These are phyloP conservation scores for Dianthus caryophyllus DNA, from an alignment of 148 eudicot genomes.

Conservation along the genomic window DNA sequence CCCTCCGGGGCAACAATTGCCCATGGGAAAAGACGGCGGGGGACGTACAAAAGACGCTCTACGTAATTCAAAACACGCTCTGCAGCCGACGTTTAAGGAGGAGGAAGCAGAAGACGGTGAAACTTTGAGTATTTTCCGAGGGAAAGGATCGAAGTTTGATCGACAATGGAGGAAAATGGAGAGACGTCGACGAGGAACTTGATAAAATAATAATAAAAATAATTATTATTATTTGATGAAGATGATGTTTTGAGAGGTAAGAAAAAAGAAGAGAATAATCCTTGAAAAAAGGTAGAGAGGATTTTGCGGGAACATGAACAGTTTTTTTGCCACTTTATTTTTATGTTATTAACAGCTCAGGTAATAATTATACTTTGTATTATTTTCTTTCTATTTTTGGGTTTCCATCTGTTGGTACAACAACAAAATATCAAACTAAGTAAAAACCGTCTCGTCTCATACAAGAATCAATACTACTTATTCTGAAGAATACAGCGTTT, in stretches of 20 bases:
- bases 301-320: constrained; percentile 40
- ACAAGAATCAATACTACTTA: too few species aligned
- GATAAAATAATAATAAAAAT: constrained; percentile 22
- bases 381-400: constrained; percentile 7
- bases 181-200: constrained; percentile 37
- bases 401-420: not conserved
- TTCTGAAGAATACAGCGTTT: not conserved
- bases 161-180: constrained; percentile 5
- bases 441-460: too few species aligned
- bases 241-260: not conserved
- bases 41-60: constrained; percentile 15
- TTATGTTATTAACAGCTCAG: constrained; percentile 15
- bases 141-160: not conserved
- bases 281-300: constrained; percentile 26
- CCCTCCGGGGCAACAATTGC: constrained; percentile 53
- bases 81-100: not conserved
- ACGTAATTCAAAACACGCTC: not conserved
- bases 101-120: constrained; percentile 7
- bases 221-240: constrained; percentile 10
- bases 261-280: not conserved
- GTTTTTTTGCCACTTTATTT: constrained; percentile 13
- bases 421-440: not conserved
- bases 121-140: not conserved
- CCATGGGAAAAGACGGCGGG: constrained; percentile 32
- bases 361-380: not conserved